These are phyloP conservation scores for Piper betle DNA, from an alignment of 164 flowering plant genomes.

Conservation along the genomic window DNA sequence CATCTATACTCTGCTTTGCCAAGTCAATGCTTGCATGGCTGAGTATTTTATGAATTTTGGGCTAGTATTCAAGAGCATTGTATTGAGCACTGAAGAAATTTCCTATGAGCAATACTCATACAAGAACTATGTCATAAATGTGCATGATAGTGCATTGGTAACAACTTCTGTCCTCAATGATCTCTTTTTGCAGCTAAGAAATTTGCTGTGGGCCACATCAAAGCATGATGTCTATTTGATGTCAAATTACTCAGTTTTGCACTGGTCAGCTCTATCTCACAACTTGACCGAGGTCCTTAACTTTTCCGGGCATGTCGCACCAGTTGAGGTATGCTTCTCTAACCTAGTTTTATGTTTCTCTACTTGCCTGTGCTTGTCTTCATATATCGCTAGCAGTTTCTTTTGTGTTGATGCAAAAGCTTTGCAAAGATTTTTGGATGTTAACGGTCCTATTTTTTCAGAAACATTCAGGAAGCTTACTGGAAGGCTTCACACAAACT, in stretches of 20 bases:
- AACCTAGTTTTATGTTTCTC: neutral
- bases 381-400: neutral
- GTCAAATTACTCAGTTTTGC: constrained; percentile 11
- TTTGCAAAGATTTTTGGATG: too few species aligned
- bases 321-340: constrained; percentile 24
- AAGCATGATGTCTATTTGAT: constrained; percentile 13
- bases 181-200: constrained; percentile 6
- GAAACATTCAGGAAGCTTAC: constrained; percentile 51
- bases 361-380: neutral
- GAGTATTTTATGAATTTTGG: too few species aligned
- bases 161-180: neutral
- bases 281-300: constrained; percentile 10
- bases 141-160: too few species aligned
- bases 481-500: constrained; percentile 59
- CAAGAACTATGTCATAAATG: too few species aligned
- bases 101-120: too few species aligned
- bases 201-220: constrained; percentile 15
- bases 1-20: too few species aligned
- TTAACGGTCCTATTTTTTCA: constrained; percentile 6
- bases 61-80: too few species aligned
- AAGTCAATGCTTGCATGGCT: too few species aligned
- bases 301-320: constrained; percentile 10
- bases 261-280: constrained; percentile 10
- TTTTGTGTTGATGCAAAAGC: neutral
- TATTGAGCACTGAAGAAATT: too few species aligned